Evolutionary conservation across 1,284 basidiomycete genomes (phyloP), one percentile per base, ranked within the genome.

Genomic region (Cryptococcus wingfieldii): DNA sequence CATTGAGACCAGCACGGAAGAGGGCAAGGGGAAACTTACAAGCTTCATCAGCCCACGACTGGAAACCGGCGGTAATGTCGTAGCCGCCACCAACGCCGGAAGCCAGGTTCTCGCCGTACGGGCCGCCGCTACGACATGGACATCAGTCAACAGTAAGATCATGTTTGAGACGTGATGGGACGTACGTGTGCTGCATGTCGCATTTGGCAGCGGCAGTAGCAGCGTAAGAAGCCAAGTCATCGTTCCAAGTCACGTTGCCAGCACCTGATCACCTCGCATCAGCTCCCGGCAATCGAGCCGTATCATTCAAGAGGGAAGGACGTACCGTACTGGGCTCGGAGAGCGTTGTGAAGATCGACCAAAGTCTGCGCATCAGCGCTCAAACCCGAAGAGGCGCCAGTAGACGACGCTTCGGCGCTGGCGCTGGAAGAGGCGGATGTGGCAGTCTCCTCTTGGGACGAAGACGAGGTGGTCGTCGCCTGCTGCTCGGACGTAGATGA

Each of bases 41-140:
- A 38, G 66, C 66, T 65, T 76, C 74, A 43, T 61, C 59, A 18
- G 64, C 62, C 72, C 74, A 76, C 8, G 57, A 41, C 41, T 64
- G 54, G 61, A 75, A 66, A 8, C 59, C 62, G 5, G 47, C 28
- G 1, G 62, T 58, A 45, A 70, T 49, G 46, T 58, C 56, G 54
- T 66, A 67, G 12, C 59, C 55, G 34, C 61, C 64, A 31, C 67
- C 68, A 28, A 54, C 59, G 4, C 66, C 69, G 14, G 67, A 65
- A 5, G 70, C 70, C 60, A 68, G 47, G 54, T 68, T 68, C 55
- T 68, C 65, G 10, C 67, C 67, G 38, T 67, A 64, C 2, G 56
- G 55, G 8, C 62, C 62, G 27, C 54, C 53, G 16, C 64, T 66
- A 27, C 6, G 6, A 2, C 19, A 47, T 16, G 12, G 52, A 19